phyloP scores from a whole-genome alignment of 2,329 filamentous ascomycete species.

The Colletotrichum euphorbiae region DNA sequence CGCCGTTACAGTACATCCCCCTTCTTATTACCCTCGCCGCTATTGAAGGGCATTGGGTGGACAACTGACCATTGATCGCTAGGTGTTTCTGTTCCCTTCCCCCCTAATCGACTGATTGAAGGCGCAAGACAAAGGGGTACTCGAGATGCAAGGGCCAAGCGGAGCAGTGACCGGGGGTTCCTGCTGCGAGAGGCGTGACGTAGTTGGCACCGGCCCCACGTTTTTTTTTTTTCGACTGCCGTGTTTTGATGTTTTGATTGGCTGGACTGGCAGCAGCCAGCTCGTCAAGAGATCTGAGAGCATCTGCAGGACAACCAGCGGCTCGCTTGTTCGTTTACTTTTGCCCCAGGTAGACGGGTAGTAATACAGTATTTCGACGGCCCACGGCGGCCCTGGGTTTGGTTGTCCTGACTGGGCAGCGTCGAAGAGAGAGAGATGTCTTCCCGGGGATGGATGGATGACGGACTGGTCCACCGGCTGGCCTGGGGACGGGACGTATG shows the following conservation, averaged over 20 bases:
- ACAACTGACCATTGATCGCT: conserved; percentile 24
- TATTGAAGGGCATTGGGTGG: conserved; percentile 11
- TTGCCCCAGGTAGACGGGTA: too few relatives aligned
- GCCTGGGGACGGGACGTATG: conserved; percentile 32
- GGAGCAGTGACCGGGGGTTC: conserved; percentile 31
- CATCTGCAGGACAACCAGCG: conserved; percentile 10
- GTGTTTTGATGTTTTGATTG: conserved; percentile 13
- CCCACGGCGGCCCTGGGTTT: conserved; percentile 5
- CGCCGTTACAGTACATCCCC: conserved; percentile 4
- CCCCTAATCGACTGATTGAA: conserved; percentile 27
- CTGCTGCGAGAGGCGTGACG: conserved; percentile 38
- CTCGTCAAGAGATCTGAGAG: neutral
- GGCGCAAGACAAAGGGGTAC: conserved; percentile 32
- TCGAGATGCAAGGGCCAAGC: conserved; percentile 39
- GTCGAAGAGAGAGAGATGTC: neutral
- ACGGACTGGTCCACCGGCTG: conserved; percentile 25
- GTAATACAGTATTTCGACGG: neutral
- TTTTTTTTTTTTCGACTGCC: conserved; percentile 31
- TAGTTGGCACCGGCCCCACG: conserved; percentile 34
- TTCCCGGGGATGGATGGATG: neutral
- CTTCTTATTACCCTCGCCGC: neutral
- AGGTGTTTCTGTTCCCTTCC: conserved; percentile 5
- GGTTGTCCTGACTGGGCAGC: conserved; percentile 7
- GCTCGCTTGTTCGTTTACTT: neutral
- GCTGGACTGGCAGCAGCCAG: conserved; percentile 10